Evolutionary conservation across 1,284 basidiomycete species (phyloP), one percentile per base, ranked within the genome.

Genomic region (Ceratobasidium sp.): DNA sequence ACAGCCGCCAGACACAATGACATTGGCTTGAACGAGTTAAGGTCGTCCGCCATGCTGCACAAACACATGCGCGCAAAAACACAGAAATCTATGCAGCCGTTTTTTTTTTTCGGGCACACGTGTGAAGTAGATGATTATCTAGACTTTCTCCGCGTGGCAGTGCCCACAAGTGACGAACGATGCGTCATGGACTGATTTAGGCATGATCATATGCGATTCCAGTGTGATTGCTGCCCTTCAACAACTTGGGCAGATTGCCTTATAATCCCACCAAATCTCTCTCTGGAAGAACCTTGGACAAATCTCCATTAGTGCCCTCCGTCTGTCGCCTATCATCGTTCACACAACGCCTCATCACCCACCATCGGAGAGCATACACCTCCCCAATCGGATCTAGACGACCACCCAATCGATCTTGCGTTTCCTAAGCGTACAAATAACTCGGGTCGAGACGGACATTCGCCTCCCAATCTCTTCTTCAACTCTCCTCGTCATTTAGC

Each of bases 131-230:
- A 15, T 45, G 7, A 45, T 45, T 17, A 6, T 45, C 42, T 45
- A 45, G 42, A 17, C 42, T 17, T 45, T 45, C 42, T n/a, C 17
- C 6, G 6, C 6, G 47, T 50, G 47, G 47, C 47, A 4, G 47
- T 50, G 47, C 47, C 3, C n/a, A n/a, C n/a, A 17, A 22, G 64
- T 67, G 64, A 67, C 64, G 64, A 55, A 42, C 32, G 8, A 3
- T 45, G 52, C 64, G 64, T 67, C 64, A 67, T 55, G 40, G 38
- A 35, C 52, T 10, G 50, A 55, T 55, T 55, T 29, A 38, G 64
- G 53, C 43, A 32, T 47, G 64, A 67, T 67, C 52, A 67, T 45
- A 55, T 67, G 50, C 64, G 64, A 67, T 65, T 38, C n/a, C 50
- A 17, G 8, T 50, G 49, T 49, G 62, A 65, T 67, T 42, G 31